These are phyloP conservation scores for Silybum marianum DNA, from an alignment of 129 eudicot species.

Conservation along the genomic window DNA sequence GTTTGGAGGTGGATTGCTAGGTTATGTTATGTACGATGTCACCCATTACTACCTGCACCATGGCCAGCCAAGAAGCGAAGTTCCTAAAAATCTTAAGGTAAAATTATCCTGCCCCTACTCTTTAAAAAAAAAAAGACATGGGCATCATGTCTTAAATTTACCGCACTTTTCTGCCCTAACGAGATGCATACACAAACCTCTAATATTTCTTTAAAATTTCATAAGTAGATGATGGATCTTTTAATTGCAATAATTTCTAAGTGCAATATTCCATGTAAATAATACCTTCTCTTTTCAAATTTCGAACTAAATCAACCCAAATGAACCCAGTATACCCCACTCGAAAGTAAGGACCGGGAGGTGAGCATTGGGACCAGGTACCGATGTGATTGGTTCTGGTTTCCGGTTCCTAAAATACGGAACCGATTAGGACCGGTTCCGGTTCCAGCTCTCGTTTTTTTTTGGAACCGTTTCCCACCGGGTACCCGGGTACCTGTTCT, in stretches of 20 bases:
- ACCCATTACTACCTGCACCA: slow-evolving; percentile 96
- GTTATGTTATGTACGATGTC: slow-evolving; percentile 85
- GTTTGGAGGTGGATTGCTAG: slow-evolving; percentile 80
- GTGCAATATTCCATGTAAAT: neutral
- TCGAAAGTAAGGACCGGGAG: neutral
- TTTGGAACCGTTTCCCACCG: too few relatives aligned
- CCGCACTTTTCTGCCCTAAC: neutral
- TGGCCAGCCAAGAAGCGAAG: slow-evolving; percentile 68
- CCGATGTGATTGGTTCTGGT: too few relatives aligned
- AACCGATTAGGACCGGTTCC: too few relatives aligned
- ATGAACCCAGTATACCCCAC: neutral
- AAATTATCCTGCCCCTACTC: neutral
- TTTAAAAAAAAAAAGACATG: too few relatives aligned
- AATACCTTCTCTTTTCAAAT: neutral
- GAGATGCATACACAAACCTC: neutral
- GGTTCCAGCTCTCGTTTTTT: too few relatives aligned
- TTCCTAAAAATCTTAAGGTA: slow-evolving; percentile 83
- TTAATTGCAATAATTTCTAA: neutral
- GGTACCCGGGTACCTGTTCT: too few relatives aligned
- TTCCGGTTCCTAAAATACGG: too few relatives aligned
- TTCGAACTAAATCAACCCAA: neutral
- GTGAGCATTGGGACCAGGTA: too few relatives aligned
- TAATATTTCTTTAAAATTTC: neutral
- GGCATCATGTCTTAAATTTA: neutral
- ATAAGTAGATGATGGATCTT: neutral